Evolutionary conservation across 768 basidiomycete genomes (phyloP), one percentile per base, ranked within the genome.

Genomic region (Cubamyces sp.): DNA sequence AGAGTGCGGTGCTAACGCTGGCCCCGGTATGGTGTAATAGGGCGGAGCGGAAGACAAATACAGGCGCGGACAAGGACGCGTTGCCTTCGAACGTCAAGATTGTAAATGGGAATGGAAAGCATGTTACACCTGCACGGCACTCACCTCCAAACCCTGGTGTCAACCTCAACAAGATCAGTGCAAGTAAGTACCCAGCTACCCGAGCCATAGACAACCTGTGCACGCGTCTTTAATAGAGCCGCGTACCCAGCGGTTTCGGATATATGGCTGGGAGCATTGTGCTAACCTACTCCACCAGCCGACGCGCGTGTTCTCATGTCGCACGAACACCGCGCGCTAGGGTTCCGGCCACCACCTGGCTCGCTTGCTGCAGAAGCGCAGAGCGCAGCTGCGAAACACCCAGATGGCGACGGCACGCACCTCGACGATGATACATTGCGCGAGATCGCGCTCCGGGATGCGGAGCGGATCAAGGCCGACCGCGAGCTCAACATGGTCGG

Each of bases 281-380:
- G 34, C 52, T 66, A 15, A 43, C 47, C 18, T 2, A 7, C 23
- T 34, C 19, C n/a, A 6, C 7, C 61, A 68, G 65, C 64, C 1
- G 70, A 69, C 40, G 73, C 71, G 1, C 68, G 70, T 19, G 57
- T 57, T 26, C 65, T 74, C 21, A 70, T 71, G 73, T 70, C 68
- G 26, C 69, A 69, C 56, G 73, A 74, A 57, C 73, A 72, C 60
- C 60, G 62, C 40, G 71, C 68, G 18, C 69, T 74, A 0, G 72
- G 72, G n/a, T 72, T 70, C 62, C 68, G 72, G 14, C 72, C 73
- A 14, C 73, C 73, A 3, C 71, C 66, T 11, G 72, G 68, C 39
- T 71, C 70, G 21, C 68, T 74, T 26, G 72, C 73, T 1, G 73
- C 73, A 0, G 70, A 71, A 49, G 73, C 72, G 19, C 73, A 74